These are phyloP conservation scores for Kuraishia piskuri DNA, from an alignment of 805 yeast genomes.

Conservation along the genomic window DNA sequence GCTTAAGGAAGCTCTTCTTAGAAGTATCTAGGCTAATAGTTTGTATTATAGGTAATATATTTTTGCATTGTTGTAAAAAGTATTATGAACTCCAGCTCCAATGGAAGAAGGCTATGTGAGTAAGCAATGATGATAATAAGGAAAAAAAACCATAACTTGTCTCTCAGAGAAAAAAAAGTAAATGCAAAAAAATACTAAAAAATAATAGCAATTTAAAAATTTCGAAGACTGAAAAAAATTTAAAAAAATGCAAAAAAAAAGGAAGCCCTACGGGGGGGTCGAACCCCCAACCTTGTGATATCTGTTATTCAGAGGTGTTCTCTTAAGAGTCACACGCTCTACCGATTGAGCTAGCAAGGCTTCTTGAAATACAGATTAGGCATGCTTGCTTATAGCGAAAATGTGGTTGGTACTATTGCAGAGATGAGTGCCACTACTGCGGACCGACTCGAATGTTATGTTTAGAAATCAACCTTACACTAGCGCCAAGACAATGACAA, in stretches of 20 bases:
- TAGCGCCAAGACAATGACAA: no score
- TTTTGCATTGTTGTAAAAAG: no score
- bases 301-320: constrained; percentile 3
- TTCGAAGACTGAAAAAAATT: no score
- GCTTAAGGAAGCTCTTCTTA: constrained; percentile 33
- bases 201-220: no score
- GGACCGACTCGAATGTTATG: no score
- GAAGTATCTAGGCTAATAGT: neutral
- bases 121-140: no score
- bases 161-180: no score
- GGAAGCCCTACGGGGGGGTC: constrained; percentile 5
- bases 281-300: constrained; percentile 6
- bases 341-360: constrained; percentile 6
- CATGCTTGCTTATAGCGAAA: neutral
- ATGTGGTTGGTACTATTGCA: neutral
- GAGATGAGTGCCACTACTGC: neutral
- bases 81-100: no score
- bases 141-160: no score
- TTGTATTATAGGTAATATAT: neutral
- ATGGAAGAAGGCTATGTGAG: no score
- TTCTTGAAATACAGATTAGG: neutral
- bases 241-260: neutral
- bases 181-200: no score
- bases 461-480: no score
- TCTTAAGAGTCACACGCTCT: constrained; percentile 6